A percentile compares a stretch with the other conserved stretches of the same genome.
phyloP scores from a whole-genome alignment of 2,329 filamentous ascomycete species.

The Calonectria pteridis region DNA sequence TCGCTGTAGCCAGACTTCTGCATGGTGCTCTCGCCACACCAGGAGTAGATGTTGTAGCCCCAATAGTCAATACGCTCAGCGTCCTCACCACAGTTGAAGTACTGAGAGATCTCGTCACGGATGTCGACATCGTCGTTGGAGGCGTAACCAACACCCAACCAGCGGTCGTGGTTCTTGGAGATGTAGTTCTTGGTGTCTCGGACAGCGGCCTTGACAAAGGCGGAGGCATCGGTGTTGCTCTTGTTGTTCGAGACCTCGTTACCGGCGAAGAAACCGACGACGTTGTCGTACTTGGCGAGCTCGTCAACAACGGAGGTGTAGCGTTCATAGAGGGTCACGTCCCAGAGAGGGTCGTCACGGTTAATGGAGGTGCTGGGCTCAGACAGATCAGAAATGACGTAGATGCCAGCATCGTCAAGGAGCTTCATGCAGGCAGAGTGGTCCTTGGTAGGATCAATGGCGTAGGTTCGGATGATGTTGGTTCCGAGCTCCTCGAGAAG shows the following conservation, averaged over 20 bases:
- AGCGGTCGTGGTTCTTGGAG: slow-evolving; percentile 80
- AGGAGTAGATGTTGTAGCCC: slow-evolving; percentile 99
- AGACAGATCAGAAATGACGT: slow-evolving; percentile 91
- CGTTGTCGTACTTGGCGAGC: slow-evolving; percentile 86
- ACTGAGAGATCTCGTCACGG: slow-evolving; percentile 84
- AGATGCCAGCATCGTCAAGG: slow-evolving; percentile 89
- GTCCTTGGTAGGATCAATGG: slow-evolving; percentile 82
- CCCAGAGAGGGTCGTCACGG: slow-evolving; percentile 83
- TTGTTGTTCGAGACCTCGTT: slow-evolving; percentile 94
- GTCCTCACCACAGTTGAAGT: slow-evolving; percentile 89
- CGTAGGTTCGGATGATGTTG: slow-evolving; percentile 96
- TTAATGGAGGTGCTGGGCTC: slow-evolving; percentile 88
- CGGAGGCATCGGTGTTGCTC: slow-evolving; percentile 90
- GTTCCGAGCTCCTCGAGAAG: slow-evolving; percentile 82
- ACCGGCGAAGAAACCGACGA: slow-evolving; percentile 97
- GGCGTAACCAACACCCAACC: slow-evolving; percentile 92
- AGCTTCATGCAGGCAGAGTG: slow-evolving; percentile 88
- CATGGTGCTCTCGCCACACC: slow-evolving; percentile 91
- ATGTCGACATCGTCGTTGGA: slow-evolving; percentile 92
- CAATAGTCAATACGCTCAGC: slow-evolving; percentile 88
- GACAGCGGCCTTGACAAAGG: slow-evolving; percentile 97
- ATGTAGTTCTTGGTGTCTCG: slow-evolving; percentile 97
- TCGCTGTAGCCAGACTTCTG: slow-evolving; percentile 81
- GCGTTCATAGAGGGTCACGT: slow-evolving; percentile 79
- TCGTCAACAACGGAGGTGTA: slow-evolving; percentile 89